Conservation (phyloP, 2,329 filamentous ascomycete species). For the Delphinella strobiligena region DNA sequence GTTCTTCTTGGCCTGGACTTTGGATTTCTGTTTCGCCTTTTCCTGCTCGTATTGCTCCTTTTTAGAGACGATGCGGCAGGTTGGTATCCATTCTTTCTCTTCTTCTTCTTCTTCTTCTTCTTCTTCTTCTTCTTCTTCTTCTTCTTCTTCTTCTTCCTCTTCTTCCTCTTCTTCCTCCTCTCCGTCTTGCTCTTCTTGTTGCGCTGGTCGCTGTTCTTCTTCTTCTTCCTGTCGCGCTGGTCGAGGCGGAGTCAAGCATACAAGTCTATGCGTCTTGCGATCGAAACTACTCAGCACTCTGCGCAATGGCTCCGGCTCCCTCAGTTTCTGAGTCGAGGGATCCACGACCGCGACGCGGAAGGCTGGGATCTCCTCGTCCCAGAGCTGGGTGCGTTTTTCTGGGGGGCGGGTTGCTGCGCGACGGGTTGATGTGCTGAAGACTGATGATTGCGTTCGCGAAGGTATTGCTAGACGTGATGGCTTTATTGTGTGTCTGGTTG, state of each 20-base stretch:
- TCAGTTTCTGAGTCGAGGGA: constrained; percentile 23
- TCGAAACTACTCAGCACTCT: constrained; percentile 35
- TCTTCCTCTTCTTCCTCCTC: constrained; percentile 12
- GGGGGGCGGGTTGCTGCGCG: constrained; percentile 24
- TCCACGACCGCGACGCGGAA: constrained; percentile 33
- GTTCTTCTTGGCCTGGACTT: constrained; percentile 31
- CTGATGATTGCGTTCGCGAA: not conserved
- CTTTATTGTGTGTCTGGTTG: constrained; percentile 10
- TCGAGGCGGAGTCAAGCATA: constrained; percentile 33
- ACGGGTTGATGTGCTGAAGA: constrained; percentile 13
- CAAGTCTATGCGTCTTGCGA: constrained; percentile 36
- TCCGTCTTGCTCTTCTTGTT: constrained; percentile 3
- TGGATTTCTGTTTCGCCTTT: constrained; percentile 30
- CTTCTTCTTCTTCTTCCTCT: not conserved
- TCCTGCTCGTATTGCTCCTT: constrained; percentile 35
- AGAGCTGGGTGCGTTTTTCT: constrained; percentile 26
- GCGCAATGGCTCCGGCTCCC: constrained; percentile 18
- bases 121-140: constrained; percentile 8
- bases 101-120: constrained; percentile 12
- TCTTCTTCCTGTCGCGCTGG: constrained; percentile 7
- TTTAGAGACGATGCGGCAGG: constrained; percentile 61
- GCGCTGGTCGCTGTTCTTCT: not conserved
- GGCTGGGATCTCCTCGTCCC: constrained; percentile 38
- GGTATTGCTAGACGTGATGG: constrained; percentile 16
- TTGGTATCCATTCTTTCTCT: constrained; percentile 37